Base-by-base conservation (phyloP, 495 filamentous ascomycete genomes). In the Xylaria castorea region DNA sequence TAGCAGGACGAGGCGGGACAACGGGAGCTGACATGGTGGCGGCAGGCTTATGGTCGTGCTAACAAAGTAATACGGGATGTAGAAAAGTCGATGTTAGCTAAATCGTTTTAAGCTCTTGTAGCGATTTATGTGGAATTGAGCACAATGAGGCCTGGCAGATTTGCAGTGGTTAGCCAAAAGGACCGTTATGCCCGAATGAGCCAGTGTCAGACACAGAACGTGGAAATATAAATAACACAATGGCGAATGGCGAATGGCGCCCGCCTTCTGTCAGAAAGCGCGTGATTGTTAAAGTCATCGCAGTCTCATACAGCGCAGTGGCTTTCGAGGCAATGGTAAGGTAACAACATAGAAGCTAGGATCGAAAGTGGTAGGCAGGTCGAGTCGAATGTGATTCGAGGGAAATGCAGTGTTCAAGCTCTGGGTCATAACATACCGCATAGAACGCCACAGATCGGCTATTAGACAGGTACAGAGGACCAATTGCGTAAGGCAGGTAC, bases 1-100 rank as follows among this genome's bases (percentile, higher is more conserved):
- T 81, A 8, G 85, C 78, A 32, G 92, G 92, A 66, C 92, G 90
- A 74, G 91, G 90, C 38, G 92, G 92, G 71, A 93, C 80, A 64
- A 82, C 81, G 8, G 89, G 85, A 53, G 85, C 82, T 66, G 88
- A 84, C 85, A 91, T 89, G 70, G 81, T 81, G 71, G 83, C 74
- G 64, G 83, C 72, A 70, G 84, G 80, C 81, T 84, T 86, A 66
- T 40, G 68, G 75, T 71, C 71, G 55, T 65, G 60, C 36, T 44
- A 46, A 64, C 22, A 8, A 64, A 42, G 36, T 11, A 57, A 42
- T 55, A 53, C 8, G 9, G 18, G 66, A 73, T 70, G 66, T 57
- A 66, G 50, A 11, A 44, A 68, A 30, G 44, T 66, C 27, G 25
- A 65, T 75, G 71, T 74, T 76, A 80, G 76, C 76, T 80, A 36